Conservation (phyloP, 1,139 yeast species). For the Diutina siamensis region DNA sequence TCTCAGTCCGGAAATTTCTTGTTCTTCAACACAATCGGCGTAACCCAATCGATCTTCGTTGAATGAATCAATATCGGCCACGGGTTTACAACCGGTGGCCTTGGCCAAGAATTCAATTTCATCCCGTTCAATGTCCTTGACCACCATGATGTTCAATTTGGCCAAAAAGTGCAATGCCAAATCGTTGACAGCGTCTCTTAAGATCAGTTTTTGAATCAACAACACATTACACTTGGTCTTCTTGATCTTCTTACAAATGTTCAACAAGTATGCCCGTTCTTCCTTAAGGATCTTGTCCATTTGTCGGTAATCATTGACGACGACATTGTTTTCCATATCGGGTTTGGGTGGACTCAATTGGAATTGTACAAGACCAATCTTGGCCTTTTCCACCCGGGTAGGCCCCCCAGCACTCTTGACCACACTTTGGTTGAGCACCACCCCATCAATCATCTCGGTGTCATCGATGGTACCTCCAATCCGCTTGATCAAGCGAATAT, state of each 20-base stretch:
- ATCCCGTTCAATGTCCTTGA: constrained; percentile 92
- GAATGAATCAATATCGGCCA: constrained; percentile 88
- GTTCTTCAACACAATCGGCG: constrained; percentile 89
- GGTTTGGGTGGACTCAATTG: constrained; percentile 98
- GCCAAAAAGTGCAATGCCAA: constrained; percentile 90
- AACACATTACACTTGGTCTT: constrained; percentile 94
- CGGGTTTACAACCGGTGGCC: constrained; percentile 88
- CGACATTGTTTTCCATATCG: constrained; percentile 95
- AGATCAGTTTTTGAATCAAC: constrained; percentile 84
- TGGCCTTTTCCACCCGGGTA: constrained; percentile 84
- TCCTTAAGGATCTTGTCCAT: constrained; percentile 98
- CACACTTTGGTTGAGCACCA: constrained; percentile 83
- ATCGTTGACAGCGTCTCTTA: constrained; percentile 96
- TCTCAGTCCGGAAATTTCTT: constrained; percentile 86
- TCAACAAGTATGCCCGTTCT: constrained; percentile 88
- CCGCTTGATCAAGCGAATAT: constrained; percentile 81
- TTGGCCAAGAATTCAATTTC: constrained; percentile 90
- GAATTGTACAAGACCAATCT: constrained; percentile 85
- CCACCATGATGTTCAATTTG: constrained; percentile 84
- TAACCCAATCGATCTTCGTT: constrained; percentile 86
- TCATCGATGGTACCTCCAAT: constrained; percentile 98
- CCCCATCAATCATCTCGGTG: constrained; percentile 86
- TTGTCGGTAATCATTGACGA: constrained; percentile 94
- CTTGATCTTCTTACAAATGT: constrained; percentile 91
- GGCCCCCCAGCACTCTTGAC: constrained; percentile 96